Base-by-base conservation (phyloP, 805 yeast genomes). In the Yamadazyma kitorensis region DNA sequence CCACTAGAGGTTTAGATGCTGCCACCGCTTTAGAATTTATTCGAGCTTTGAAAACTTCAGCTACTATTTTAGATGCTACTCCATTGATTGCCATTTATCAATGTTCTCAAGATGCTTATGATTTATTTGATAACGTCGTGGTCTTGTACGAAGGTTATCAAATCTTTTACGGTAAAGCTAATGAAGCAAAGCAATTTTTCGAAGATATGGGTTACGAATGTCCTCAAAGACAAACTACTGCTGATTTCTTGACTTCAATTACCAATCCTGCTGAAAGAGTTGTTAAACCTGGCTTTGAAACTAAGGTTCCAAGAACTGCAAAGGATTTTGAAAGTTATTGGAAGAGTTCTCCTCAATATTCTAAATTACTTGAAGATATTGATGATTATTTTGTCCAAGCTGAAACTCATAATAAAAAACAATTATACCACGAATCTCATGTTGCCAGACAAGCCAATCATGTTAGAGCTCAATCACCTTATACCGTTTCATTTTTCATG, bases 1-100 rank as follows among this genome's bases (percentile, higher is more conserved):
- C 91, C 5, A 86, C 95, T 3, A 75, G 93, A 64, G 95, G 94
- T 48, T 68, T 85, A 39, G 95, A 85, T 59, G 73, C 93, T 6
- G 82, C 91, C 9, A 84, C 93, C 21, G 94, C 95, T 3, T 66
- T 82, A 43, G 88, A 83, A 52, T 84, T 76, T 49, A 69, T 82
- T 25, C 68, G 76, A 41, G 81, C 86, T 14, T 66, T 85, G 41
- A 78, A 83, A 48, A 71, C 78, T 2, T 62, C 76, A n/a, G 68
- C 82, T 26, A 65, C 76, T 37, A 78, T 86, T n/a, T 66, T 85
- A 41, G 66, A 68, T n/a, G 62, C 69, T 11, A 67, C 82, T 5
- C 75, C 81, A 8, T 52, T 78, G 34, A 72, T 80, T 40, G 80
- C 85, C 25, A 76, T 80, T 25, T 69, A 70, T 40, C 75, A 70